Percentiles rank a stretch among this genome's conserved stretches.
These are phyloP conservation scores for Gynochthodes officinalis DNA, from an alignment of 257 asterid genomes.

Conservation along the genomic window DNA sequence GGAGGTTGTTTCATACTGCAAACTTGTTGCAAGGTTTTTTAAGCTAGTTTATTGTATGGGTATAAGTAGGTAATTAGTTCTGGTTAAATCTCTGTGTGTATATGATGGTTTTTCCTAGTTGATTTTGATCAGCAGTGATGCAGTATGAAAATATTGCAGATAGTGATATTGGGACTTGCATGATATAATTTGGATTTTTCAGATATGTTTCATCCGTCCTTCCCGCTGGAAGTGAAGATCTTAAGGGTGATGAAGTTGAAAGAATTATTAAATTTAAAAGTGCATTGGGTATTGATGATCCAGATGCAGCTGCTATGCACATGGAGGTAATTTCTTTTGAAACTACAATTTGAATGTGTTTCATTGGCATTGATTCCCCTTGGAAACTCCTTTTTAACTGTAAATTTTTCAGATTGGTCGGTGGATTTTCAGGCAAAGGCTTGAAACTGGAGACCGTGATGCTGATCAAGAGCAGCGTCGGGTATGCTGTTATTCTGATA, in stretches of 20 bases:
- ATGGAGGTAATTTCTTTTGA: constrained; percentile 64
- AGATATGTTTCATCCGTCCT: constrained; percentile 78
- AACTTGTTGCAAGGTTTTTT: neutral
- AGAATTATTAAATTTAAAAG: constrained; percentile 67
- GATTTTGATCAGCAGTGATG: neutral
- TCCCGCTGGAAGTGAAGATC: constrained; percentile 84
- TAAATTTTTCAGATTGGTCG: constrained; percentile 78
- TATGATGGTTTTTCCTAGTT: neutral
- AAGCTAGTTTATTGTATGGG: neutral
- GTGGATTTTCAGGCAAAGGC: constrained; percentile 87
- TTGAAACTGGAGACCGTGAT: constrained; percentile 92
- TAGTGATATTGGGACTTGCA: neutral
- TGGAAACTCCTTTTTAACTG: constrained; percentile 29
- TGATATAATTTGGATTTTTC: constrained; percentile 11
- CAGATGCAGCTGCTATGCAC: constrained; percentile 96
- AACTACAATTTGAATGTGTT: neutral
- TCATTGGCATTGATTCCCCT: neutral
- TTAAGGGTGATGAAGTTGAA: constrained; percentile 87
- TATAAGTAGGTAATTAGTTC: neutral
- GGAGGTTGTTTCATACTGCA: neutral
- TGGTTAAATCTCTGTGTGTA: neutral
- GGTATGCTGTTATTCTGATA: constrained; percentile 39
- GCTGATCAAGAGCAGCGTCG: constrained; percentile 80
- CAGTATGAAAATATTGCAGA: neutral
- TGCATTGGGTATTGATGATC: constrained; percentile 96